Evolutionary conservation across 352 stramenopile genomes (phyloP).

Genomic region (Pythium brachiatum): DNA sequence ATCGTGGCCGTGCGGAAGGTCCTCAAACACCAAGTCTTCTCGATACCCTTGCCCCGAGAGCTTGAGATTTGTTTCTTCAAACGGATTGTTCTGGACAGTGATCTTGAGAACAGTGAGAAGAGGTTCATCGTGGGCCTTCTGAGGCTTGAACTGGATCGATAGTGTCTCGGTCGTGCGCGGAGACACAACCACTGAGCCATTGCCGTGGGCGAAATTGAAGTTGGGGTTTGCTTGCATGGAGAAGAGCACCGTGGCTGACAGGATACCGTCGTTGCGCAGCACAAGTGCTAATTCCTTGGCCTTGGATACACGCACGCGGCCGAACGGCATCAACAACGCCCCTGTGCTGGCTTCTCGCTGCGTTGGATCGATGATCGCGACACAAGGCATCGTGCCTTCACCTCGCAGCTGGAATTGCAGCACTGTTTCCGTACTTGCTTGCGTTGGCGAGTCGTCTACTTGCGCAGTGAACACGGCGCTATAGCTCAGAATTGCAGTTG

Average conservation of each 20-base stretch:
- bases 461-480: conserved; percentile 72
- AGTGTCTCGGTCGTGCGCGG: conserved; percentile 64
- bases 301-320: conserved; percentile 72
- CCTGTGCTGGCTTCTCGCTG: conserved; percentile 52
- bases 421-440: conserved; percentile 34
- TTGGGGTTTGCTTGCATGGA: conserved; percentile 75
- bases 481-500: conserved; percentile 84
- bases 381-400: conserved; percentile 91
- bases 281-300: conserved; percentile 56
- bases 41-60: conserved; percentile 71
- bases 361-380: conserved; percentile 86
- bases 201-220: conserved; percentile 69
- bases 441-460: conserved; percentile 72
- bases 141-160: conserved; percentile 79
- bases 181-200: conserved; percentile 72
- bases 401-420: conserved; percentile 90
- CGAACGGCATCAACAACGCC: conserved; percentile 78
- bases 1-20: conserved; percentile 69
- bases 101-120: conserved; percentile 64
- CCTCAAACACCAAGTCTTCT: conserved; percentile 87
- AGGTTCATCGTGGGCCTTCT: conserved; percentile 67
- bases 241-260: conserved; percentile 91
- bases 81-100: conserved; percentile 90
- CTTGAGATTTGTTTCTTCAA: conserved; percentile 81
- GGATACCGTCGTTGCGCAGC: conserved; percentile 90